These are phyloP conservation scores for Musa schizocarpa DNA, from an alignment of 176 grass and related monocot genomes.

Conservation along the genomic window DNA sequence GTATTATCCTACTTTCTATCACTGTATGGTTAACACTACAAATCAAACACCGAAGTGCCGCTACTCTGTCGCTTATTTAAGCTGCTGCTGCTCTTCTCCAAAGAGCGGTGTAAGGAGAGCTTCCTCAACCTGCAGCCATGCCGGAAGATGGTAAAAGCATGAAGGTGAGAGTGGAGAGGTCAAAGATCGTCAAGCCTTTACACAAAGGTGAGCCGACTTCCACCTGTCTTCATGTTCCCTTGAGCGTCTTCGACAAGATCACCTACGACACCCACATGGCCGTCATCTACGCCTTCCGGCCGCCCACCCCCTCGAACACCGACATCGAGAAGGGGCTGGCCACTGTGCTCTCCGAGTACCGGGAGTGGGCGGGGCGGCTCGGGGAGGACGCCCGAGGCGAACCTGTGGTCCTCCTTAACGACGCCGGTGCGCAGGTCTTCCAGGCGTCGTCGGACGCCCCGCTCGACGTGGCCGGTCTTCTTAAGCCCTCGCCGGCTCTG, in stretches of 20 bases:
- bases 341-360: constrained; percentile 32
- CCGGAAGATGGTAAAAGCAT: constrained; percentile 11
- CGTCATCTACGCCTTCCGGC: constrained; percentile 60
- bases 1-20: no score
- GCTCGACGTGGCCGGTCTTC: constrained; percentile 27
- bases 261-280: constrained; percentile 53
- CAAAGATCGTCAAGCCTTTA: constrained; percentile 37
- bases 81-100: no score
- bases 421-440: constrained; percentile 35
- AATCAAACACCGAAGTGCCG: no score
- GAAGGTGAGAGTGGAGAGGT: constrained; percentile 40
- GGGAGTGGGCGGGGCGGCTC: constrained; percentile 44
- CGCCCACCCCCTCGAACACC: constrained; percentile 41
- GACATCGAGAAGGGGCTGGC: constrained; percentile 34
- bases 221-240: constrained; percentile 17
- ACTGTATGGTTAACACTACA: no score
- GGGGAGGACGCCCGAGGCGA: constrained; percentile 22
- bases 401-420: constrained; percentile 36
- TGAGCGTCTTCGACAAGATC: constrained; percentile 55
- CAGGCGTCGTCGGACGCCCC: constrained; percentile 43
- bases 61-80: no score
- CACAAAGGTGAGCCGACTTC: constrained; percentile 13
- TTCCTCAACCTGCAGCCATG: not conserved
- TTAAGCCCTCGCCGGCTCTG: constrained; percentile 30
- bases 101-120: no score